These are phyloP conservation scores for Corylus americana DNA, from an alignment of 306 rosid genomes.

Conservation along the genomic window DNA sequence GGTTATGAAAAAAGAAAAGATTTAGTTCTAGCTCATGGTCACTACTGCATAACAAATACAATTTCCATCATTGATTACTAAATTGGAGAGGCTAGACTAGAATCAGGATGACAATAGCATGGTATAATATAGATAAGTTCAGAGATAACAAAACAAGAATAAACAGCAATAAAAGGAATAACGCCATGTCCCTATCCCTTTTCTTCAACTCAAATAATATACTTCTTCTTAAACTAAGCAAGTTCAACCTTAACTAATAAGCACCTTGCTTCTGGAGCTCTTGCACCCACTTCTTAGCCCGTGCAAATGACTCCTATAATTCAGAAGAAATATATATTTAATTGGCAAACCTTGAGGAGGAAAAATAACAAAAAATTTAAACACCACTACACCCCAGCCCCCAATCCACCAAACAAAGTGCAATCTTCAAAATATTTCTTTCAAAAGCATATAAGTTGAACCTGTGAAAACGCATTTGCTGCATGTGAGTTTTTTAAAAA, in stretches of 20 bases:
- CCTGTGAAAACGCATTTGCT: background rate
- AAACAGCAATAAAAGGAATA: background rate
- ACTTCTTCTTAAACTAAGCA: background rate
- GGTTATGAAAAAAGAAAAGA: no score
- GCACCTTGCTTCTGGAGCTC: slow-evolving; percentile 72
- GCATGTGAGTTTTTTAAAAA: background rate
- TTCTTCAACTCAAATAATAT: slow-evolving; percentile 1
- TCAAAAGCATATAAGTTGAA: background rate
- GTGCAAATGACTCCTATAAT: slow-evolving; percentile 50
- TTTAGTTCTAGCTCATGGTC: background rate
- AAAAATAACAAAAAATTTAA: background rate
- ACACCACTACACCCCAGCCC: background rate
- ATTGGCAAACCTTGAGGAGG: slow-evolving; percentile 1
- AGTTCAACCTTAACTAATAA: slow-evolving; percentile 22
- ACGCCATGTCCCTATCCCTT: background rate
- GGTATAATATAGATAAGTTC: background rate
- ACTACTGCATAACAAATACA: background rate
- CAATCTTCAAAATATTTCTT: background rate
- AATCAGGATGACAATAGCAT: background rate
- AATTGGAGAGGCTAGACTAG: background rate
- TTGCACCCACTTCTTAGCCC: slow-evolving; percentile 70
- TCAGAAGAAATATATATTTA: slow-evolving; percentile 13
- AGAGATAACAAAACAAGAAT: background rate
- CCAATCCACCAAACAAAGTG: background rate
- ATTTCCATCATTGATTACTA: background rate